Base-by-base conservation (phyloP, 164 flowering plant genomes). In the Nymphaea colorata region DNA sequence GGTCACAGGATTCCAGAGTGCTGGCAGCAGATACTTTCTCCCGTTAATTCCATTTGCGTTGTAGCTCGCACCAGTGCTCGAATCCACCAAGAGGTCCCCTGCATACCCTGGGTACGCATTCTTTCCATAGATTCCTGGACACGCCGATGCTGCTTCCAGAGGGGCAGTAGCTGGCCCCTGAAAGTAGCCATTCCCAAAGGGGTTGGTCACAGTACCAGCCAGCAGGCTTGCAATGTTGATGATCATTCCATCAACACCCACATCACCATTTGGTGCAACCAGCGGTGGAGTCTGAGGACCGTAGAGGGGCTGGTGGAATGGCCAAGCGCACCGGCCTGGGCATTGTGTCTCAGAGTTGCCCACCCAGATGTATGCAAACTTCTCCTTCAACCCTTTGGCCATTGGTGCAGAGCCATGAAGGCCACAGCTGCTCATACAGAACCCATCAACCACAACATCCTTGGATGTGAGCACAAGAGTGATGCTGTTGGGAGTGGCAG, bases 261-360 rank as follows among this genome's bases (percentile, higher is more conserved):
- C 84, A 70, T 80, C 85, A 0, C 76, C 80, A 57, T 85, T 85
- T 41, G 88, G 88, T 12, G 88, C 76, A 15, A 69, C 79, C 4
- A 81, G 67, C 3, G 88, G 84, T 12, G 74, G 36, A 4, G 68
- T 70, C 69, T 81, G 84, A 15, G 88, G 86, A 8, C 88, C 85
- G 68, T 79, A 78, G 36, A 84, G 60, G 44, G 86, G 87, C 25
- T 82, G 81, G 68, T 79, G 80, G 70, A 84, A 84, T 0, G 87
- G 87, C 87, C 87, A 82, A 1, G 88, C 84, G 63, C 88, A 85
- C 45, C 78, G 80, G 42, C 85, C 88, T 57, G 88, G 85, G 44
- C 88, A 83, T 75, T 81, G 86, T 61, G 64, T 76, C 70, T 41
- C 86, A 18, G 88, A 79, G 79, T 83, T 83, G 0, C 86, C 86